Evolutionary conservation across 257 asterid genomes (phyloP).

Genomic region (Nicotiana sylvestris): DNA sequence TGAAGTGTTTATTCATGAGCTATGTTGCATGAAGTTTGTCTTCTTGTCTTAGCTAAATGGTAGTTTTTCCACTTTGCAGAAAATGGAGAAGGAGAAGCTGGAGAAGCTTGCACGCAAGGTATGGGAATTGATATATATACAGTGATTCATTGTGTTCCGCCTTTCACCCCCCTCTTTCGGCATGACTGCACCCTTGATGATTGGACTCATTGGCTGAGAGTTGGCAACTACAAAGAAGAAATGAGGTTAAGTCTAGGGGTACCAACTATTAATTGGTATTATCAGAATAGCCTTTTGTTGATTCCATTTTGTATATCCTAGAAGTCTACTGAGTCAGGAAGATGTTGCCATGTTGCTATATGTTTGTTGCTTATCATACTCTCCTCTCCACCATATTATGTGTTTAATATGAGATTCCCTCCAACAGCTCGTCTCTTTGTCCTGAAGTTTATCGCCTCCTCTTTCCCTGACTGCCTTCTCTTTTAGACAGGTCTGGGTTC

Average conservation of each 20-base stretch:
- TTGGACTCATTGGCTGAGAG: not conserved
- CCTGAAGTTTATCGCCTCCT: not conserved
- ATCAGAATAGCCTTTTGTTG: not conserved
- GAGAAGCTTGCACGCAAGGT: slow-evolving; percentile 94
- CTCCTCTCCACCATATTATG: not conserved
- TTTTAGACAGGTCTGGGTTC: not conserved
- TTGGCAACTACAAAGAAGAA: not conserved
- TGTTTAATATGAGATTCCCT: not conserved
- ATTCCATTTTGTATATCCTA: not conserved
- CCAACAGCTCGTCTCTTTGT: not conserved
- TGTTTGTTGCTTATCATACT: not conserved
- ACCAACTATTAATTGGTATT: not conserved
- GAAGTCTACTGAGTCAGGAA: not conserved
- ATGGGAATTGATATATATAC: not conserved
- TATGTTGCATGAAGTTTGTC: not conserved
- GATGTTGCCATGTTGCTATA: not conserved
- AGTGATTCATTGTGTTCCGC: not conserved
- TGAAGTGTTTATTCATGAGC: not conserved
- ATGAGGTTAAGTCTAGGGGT: not conserved
- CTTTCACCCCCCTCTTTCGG: not conserved
- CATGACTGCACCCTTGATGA: not conserved
- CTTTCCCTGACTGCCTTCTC: not conserved
- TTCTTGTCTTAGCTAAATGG: slow-evolving; percentile 13
- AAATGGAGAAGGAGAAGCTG: slow-evolving; percentile 75
- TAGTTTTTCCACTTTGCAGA: slow-evolving; percentile 40